These are phyloP conservation scores for Immersiporthe knoxdaviesiana DNA, from an alignment of 2,329 filamentous ascomycete species.

Conservation along the genomic window DNA sequence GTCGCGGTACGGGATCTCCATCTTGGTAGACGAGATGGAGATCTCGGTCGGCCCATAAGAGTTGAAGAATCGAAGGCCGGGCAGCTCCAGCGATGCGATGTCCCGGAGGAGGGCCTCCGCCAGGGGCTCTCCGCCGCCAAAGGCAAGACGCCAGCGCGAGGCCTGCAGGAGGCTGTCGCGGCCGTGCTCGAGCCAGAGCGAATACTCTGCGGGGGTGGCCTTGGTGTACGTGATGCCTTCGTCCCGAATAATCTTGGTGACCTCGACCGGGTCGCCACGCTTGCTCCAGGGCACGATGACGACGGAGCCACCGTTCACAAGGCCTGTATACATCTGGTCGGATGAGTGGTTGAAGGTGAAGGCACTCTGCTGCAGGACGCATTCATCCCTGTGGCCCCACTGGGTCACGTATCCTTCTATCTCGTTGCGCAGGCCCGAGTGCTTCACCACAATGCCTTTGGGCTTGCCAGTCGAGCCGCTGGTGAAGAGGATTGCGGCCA, in stretches of 20 bases:
- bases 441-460: conserved; percentile 40
- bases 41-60: conserved; percentile 31
- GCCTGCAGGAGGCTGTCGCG: conserved; percentile 28
- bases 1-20: conserved; percentile 6
- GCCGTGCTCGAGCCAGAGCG: conserved; percentile 29
- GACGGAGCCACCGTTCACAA: conserved; percentile 39
- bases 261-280: conserved; percentile 39
- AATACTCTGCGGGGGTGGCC: conserved; percentile 44
- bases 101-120: not conserved
- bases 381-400: conserved; percentile 30
- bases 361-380: conserved; percentile 42
- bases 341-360: conserved; percentile 41
- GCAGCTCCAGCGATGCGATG: not conserved
- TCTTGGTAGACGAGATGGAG: conserved; percentile 13
- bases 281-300: conserved; percentile 35
- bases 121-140: conserved; percentile 39
- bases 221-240: conserved; percentile 40
- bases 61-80: conserved; percentile 26
- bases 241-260: conserved; percentile 38
- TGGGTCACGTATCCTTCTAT: conserved; percentile 28
- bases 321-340: conserved; percentile 37
- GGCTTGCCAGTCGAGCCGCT: conserved; percentile 35
- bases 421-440: conserved; percentile 30
- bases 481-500: conserved; percentile 36
- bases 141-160: conserved; percentile 37